Conservation (phyloP, 345 rosid genomes). For the Citrus hindsii region DNA sequence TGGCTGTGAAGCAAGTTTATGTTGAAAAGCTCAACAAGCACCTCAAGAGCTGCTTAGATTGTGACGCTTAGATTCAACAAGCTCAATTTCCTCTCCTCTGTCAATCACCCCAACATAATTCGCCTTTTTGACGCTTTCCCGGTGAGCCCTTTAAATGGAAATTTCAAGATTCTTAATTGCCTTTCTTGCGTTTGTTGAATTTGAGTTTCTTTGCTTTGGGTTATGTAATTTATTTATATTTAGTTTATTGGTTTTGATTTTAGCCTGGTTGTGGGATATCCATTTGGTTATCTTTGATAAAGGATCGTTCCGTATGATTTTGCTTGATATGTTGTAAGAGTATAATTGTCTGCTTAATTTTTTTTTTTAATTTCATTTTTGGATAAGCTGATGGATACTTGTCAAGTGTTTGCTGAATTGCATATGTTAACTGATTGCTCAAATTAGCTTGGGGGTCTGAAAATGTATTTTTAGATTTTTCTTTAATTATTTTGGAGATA, state of each 20-base stretch:
- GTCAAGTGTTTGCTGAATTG: neutral
- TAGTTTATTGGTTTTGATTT: too few relatives aligned
- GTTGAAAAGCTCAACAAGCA: constrained; percentile 47
- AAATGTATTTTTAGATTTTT: too few relatives aligned
- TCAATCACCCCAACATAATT: constrained; percentile 59
- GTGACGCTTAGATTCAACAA: too few relatives aligned
- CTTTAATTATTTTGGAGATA: neutral
- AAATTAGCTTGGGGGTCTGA: neutral
- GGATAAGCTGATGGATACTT: neutral
- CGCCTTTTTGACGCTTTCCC: constrained; percentile 41
- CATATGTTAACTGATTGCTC: neutral
- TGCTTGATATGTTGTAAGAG: too few relatives aligned
- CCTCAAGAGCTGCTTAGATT: constrained; percentile 43
- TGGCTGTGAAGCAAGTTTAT: constrained; percentile 57
- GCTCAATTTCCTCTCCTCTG: constrained; percentile 52
- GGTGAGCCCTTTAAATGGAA: constrained; percentile 21
- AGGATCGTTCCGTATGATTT: too few relatives aligned
- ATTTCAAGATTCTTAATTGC: neutral
- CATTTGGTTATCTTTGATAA: too few relatives aligned
- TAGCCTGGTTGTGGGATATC: too few relatives aligned
- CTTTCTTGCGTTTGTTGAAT: too few relatives aligned
- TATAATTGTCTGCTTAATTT: neutral
- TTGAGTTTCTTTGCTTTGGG: too few relatives aligned
- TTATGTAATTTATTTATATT: too few relatives aligned
- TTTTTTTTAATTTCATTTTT: neutral